Conservation (phyloP, 129 eudicot genomes). For the Tagetes patula region DNA sequence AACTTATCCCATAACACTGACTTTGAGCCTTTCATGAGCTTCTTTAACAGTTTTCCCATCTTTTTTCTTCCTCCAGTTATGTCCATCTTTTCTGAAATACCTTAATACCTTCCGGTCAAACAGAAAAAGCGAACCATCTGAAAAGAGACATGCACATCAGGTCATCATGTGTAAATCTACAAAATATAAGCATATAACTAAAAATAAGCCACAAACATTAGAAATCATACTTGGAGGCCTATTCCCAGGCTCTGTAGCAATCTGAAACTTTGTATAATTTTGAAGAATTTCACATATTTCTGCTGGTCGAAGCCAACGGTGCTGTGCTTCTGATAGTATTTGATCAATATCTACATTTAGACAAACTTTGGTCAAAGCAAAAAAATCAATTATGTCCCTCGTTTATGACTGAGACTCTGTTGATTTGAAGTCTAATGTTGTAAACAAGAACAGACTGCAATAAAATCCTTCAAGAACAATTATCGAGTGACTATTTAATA, state of each 20-base stretch:
- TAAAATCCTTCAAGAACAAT: too few relatives aligned
- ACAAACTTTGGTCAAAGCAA: constrained; percentile 23
- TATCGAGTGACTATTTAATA: too few relatives aligned
- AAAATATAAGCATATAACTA: constrained; percentile 1
- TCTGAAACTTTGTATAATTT: constrained; percentile 61
- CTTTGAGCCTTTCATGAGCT: constrained; percentile 99
- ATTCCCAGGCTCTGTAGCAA: constrained; percentile 87
- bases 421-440: too few relatives aligned
- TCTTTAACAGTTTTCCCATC: constrained; percentile 99
- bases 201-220: not conserved
- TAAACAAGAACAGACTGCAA: too few relatives aligned
- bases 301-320: constrained; percentile 95
- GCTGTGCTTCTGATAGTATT: constrained; percentile 83
- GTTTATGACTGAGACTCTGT: too few relatives aligned
- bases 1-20: constrained; percentile 26
- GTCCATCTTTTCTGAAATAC: constrained; percentile 94
- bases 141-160: constrained; percentile 33
- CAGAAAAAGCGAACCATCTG: constrained; percentile 99
- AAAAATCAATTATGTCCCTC: constrained; percentile 4
- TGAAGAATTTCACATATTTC: constrained; percentile 93
- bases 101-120: constrained; percentile 97
- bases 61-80: constrained; percentile 97
- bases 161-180: constrained; percentile 9
- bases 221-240: constrained; percentile 75
- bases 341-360: constrained; percentile 75